Evolutionary conservation across 2,329 filamentous ascomycete genomes (phyloP), one percentile per base, ranked within the genome.

Genomic region (Aspergillus puulaauensis): DNA sequence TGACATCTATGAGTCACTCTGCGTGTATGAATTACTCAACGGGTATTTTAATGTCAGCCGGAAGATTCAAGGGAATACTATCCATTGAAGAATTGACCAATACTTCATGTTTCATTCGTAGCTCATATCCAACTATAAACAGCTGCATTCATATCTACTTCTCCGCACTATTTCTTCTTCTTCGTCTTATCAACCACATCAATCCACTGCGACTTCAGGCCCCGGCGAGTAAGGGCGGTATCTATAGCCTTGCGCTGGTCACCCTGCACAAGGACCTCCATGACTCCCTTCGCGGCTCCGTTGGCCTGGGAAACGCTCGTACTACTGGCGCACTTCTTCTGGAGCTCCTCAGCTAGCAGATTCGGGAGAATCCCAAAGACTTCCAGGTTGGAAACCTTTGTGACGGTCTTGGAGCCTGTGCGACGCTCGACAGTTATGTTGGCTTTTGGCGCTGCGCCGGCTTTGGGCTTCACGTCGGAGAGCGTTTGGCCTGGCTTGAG

Each of bases 251-350:
- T 82, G 56, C 81, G 82, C 74, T 89, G 86, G 59, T 86, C 85
- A 1, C 87, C 87, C 66, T 90, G 87, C 3, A 89, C 80, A 74
- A 88, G 79, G 19, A 90, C 82, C 69, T 89, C 87, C 82, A 88
- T 83, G 2, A 87, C 76, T 0, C 85, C 84, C 64, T 82, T 83
- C 64, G 86, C 84, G 8, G 85, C 85, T 3, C 86, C 86, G 46
- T 80, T 79, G 33, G 86, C 74, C 63, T 85, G 83, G 35, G 84
- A 80, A 1, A 89, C 84, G 59, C 84, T 87, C 12, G 86, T 87
- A 57, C 82, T 85, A n/a, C 87, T 86, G 2, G 87, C 87, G 68
- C 87, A 89, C 33, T 83, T 82, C 74, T 86, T 89, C 66, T 87
- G 80, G 64, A 90, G 66, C 68, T 89, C 87, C 58, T 88, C 86